Percentiles rank a stretch among this genome's conserved stretches.
These are phyloP conservation scores for Pythium scleroteichum DNA, from an alignment of 352 stramenopile species.

Conservation along the genomic window DNA sequence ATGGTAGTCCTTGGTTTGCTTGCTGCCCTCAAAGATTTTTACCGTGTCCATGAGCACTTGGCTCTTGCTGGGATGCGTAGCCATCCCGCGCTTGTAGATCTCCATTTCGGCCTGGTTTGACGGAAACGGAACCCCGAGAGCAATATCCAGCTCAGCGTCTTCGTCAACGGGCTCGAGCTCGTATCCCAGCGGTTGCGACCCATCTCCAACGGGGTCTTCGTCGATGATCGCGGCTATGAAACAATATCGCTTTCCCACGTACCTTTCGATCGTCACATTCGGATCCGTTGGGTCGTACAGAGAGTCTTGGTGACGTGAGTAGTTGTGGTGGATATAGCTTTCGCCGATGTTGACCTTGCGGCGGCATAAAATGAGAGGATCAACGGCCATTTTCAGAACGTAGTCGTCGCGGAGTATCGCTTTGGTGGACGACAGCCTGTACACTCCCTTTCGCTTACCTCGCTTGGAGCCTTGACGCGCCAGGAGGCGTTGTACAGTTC, in stretches of 20 bases:
- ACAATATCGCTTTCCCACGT: neutral
- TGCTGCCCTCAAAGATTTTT: slow-evolving; percentile 28
- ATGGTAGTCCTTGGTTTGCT: slow-evolving; percentile 31
- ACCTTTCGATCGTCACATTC: neutral
- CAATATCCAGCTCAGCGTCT: neutral
- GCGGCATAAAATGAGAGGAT: neutral
- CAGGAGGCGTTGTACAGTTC: slow-evolving; percentile 7
- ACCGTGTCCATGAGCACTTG: slow-evolving; percentile 5
- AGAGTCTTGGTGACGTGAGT: slow-evolving; percentile 16
- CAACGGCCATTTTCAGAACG: slow-evolving; percentile 5
- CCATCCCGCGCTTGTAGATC: neutral
- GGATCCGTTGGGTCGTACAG: slow-evolving; percentile 28
- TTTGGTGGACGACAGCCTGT: neutral
- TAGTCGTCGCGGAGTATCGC: neutral
- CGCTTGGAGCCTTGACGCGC: slow-evolving; percentile 6
- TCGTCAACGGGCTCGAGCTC: neutral
- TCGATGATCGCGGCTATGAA: neutral
- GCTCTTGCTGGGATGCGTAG: too few species aligned
- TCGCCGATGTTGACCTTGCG: slow-evolving; percentile 34
- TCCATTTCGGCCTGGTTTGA: too few species aligned
- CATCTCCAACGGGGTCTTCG: neutral
- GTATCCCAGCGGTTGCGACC: too few species aligned
- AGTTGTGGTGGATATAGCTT: slow-evolving; percentile 32
- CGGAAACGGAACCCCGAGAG: neutral
- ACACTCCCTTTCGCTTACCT: slow-evolving; percentile 1